These are phyloP conservation scores for Cyanodermella asteris DNA, from an alignment of 2,329 filamentous ascomycete genomes.

Conservation along the genomic window DNA sequence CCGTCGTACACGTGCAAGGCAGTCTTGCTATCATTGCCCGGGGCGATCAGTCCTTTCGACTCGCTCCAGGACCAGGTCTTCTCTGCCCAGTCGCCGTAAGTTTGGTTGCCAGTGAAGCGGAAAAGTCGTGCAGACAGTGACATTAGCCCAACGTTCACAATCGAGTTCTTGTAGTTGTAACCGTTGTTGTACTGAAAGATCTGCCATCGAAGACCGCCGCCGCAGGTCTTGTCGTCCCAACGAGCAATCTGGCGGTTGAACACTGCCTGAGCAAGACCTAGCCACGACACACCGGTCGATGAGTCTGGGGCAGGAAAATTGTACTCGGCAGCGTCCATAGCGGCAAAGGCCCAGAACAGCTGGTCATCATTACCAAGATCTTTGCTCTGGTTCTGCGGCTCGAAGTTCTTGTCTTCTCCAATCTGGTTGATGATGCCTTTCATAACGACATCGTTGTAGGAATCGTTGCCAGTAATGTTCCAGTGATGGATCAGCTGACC, in stretches of 20 bases:
- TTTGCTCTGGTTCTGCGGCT: conserved; percentile 36
- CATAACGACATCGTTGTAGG: conserved; percentile 46
- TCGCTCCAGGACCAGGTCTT: conserved; percentile 15
- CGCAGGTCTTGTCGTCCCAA: conserved; percentile 43
- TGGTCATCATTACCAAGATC: conserved; percentile 32
- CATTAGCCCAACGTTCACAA: conserved; percentile 29
- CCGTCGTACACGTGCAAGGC: conserved; percentile 24
- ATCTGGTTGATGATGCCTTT: conserved; percentile 55
- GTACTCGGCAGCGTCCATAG: conserved; percentile 15
- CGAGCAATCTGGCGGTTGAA: conserved; percentile 52
- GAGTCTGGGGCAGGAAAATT: conserved; percentile 16
- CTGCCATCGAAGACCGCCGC: conserved; percentile 61
- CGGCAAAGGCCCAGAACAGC: conserved; percentile 20
- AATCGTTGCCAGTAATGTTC: conserved; percentile 55
- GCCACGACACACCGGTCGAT: conserved; percentile 40
- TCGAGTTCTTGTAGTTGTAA: conserved; percentile 27
- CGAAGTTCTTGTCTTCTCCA: conserved; percentile 51
- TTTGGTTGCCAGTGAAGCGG: conserved; percentile 15
- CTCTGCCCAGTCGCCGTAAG: conserved; percentile 16
- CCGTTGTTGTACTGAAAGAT: conserved; percentile 36
- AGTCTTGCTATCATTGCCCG: too few species aligned
- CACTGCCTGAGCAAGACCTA: conserved; percentile 49
- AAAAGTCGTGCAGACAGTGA: conserved; percentile 22
- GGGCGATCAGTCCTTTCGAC: conserved; percentile 22
- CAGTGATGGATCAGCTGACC: conserved; percentile 59